Conservation (phyloP, 495 filamentous ascomycete genomes). For the Aspergillus nidulans region DNA sequence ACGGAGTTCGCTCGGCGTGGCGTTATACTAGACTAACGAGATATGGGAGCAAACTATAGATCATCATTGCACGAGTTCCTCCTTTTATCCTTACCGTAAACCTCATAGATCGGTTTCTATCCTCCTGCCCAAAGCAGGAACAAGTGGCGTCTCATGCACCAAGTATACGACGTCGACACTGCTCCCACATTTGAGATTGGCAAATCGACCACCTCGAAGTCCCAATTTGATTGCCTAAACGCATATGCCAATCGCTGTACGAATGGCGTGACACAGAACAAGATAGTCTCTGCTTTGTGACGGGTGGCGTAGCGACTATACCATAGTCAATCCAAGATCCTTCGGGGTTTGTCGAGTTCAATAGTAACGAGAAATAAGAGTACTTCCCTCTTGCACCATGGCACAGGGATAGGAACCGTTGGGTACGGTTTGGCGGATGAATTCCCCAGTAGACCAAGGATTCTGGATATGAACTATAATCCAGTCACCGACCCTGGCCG, state of each 20-base stretch:
- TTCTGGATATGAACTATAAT: not conserved
- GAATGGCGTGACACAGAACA: constrained; percentile 9
- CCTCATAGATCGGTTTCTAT: not conserved
- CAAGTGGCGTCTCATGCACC: not conserved
- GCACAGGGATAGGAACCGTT: too few species aligned
- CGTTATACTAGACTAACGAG: too few species aligned
- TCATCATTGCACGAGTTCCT: not conserved
- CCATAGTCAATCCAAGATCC: not conserved
- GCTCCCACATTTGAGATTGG: constrained; percentile 6
- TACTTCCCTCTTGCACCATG: too few species aligned
- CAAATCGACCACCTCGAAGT: constrained; percentile 2
- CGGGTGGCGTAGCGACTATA: not conserved
- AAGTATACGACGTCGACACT: not conserved
- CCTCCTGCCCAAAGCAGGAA: not conserved
- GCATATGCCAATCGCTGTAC: constrained; percentile 1
- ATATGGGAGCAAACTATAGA: too few species aligned
- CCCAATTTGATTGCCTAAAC: constrained; percentile 1
- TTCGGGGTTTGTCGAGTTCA: too few species aligned
- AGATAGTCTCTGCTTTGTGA: constrained; percentile 5
- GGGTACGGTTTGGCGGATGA: too few species aligned
- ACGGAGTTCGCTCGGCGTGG: too few species aligned
- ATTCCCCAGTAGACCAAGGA: not conserved
- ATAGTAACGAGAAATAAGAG: not conserved
- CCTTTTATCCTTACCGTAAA: not conserved
- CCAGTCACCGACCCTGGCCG: not conserved